Percentiles rank a stretch among this genome's conserved stretches.
Evolutionary conservation across 768 basidiomycete species (phyloP).

Genomic region (Boletus pseudo-olivaceus): DNA sequence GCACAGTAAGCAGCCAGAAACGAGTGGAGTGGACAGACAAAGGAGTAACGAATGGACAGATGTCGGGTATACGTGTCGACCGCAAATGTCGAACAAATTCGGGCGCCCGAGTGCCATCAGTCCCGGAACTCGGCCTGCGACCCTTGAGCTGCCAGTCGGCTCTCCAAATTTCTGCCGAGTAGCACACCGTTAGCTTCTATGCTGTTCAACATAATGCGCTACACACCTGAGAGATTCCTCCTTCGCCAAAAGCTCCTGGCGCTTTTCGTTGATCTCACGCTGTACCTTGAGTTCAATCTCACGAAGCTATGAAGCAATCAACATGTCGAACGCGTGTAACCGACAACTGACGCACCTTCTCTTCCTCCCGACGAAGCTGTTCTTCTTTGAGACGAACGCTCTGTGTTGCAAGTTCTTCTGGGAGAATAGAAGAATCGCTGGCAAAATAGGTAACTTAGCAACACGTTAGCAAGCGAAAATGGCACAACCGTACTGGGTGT

Average conservation of each 20-base stretch:
- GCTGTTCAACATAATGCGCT: background rate
- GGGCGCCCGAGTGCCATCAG: conserved; percentile 34
- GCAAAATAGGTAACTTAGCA: conserved; percentile 22
- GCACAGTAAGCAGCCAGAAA: conserved; percentile 33
- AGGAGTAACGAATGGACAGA: conserved; percentile 33
- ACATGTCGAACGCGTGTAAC: conserved; percentile 1
- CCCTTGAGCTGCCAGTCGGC: conserved; percentile 85
- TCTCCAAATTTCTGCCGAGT: conserved; percentile 72
- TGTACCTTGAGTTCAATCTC: conserved; percentile 98
- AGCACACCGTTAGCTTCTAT: background rate
- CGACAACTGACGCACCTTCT: conserved; percentile 57
- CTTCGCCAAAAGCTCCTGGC: conserved; percentile 94
- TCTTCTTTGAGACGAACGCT: conserved; percentile 98
- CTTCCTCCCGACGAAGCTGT: conserved; percentile 94
- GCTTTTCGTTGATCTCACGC: conserved; percentile 95
- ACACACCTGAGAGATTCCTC: conserved; percentile 86
- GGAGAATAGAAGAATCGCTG: conserved; percentile 86
- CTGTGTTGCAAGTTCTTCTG: conserved; percentile 96
- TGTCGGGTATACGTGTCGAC: conserved; percentile 34
- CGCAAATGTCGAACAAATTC: conserved; percentile 22
- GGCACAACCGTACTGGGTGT: conserved; percentile 53
- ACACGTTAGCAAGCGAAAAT: conserved; percentile 2
- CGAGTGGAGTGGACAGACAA: conserved; percentile 34
- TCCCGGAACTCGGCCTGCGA: conserved; percentile 78
- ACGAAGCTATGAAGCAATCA: conserved; percentile 57